Base-by-base conservation (phyloP, 441 rosid species). In the Brassica hybrid region DNA sequence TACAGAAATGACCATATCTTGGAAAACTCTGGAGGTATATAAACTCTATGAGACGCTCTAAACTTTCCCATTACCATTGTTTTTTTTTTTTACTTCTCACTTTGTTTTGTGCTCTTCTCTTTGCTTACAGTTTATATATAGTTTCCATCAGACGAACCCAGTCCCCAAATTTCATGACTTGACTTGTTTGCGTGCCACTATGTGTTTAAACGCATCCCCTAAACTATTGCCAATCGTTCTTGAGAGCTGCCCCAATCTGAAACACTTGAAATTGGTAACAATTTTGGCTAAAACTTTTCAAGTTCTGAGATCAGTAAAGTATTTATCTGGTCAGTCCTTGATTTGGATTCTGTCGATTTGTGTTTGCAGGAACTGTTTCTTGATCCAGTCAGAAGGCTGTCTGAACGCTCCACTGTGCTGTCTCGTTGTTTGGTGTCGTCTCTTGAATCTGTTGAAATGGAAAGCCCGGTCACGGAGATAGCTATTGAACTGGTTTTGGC, bases 391-490 rank as follows among this genome's bases (percentile, higher is more conserved):
- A 41, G 48, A 41, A 2, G 13, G 13, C 12, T 2, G 13, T 9
- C 45, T 38, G 25, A 17, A 9, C 48, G 27, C 25, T 12, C 69
- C 52, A 18, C 50, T 48, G 61, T 11, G 50, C 32, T 72, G 32
- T 3, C 69, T 30, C 17, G 4, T 12, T 72, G 76, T 62, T 72
- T 72, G 69, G 69, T 48, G 18, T 72, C 76, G 21, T 72, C 76
- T 9, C 76, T 72, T 2, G 69, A 72, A 62, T 61, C 45, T 45
- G 69, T 72, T 27, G 76, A 72, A 62, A 27, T 72, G n/a, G 69
- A 48, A 38, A 62, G 69, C 32, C 21, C 34, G 19, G 21, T 48
- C 69, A 72, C 61, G 61, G 18, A 62, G 76, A 2, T 41, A 2
- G 48, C 13, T 41, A 43, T 7, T 61, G 50, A 7, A 21, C 67